Base-by-base conservation (phyloP, 179 eudicot genomes). In the Actinidia chinensis region DNA sequence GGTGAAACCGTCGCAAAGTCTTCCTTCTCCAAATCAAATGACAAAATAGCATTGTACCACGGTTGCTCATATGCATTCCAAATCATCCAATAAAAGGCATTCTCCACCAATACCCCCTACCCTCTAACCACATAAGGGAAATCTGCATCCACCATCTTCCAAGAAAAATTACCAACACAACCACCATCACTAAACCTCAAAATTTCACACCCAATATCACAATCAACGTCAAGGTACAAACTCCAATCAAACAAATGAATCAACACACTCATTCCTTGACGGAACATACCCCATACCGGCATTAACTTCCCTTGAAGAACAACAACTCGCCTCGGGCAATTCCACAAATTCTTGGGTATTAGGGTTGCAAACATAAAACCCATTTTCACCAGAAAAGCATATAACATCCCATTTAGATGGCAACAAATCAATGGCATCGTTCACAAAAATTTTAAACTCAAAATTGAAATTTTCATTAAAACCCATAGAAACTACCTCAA, bases 81-180 rank as follows among this genome's bases (percentile, higher is more conserved):
- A 78, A 78, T 78, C 80, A 78, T 68, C 80, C 80, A 78, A 69
- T 78, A 78, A 78, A 78, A 78, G n/a, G 28, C 75, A 25, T 69
- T 69, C n/a, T 69, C 55, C 48, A 78, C 80, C 75, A 77, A 77
- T 22, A 77, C 75, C 51, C 80, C 80, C 80, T 75, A 78, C 44
- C 75, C 75, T 68, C 80, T 68, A 8, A 78, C 75, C 46, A 69
- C 75, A 33, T 54, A 58, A 25, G 80, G 80, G 52, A 58, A 68
- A 78, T 11, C 44, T 0, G 68, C 66, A 13, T 78, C 66, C 13
- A 69, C 68, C 51, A 56, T 58, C 44, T 78, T 69, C 80, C 80
- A 78, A 23, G 56, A 68, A 46, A 58, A 44, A 78, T 68, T 50
- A 28, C 46, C 33, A 15, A 59, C 75, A 58, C 68, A 78, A 55